A percentile compares a stretch with the other conserved stretches of the same genome.
These are phyloP conservation scores for Vinca major DNA, from an alignment of 305 asterid genomes.

Conservation along the genomic window DNA sequence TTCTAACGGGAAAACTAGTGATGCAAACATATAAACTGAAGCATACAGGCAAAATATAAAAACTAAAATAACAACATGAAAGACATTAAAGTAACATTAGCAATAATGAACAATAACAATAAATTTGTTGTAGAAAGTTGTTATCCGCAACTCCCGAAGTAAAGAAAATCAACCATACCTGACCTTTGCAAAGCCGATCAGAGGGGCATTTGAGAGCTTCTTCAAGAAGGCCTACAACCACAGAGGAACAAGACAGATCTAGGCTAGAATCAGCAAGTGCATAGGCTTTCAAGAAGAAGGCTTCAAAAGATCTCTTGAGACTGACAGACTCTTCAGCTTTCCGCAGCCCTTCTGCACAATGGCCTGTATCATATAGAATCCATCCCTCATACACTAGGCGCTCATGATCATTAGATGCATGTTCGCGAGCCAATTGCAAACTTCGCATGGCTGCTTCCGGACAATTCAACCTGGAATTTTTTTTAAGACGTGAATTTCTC, in stretches of 20 bases:
- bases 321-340: conserved; percentile 88
- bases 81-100: not conserved
- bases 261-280: conserved; percentile 92
- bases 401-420: conserved; percentile 80
- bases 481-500: conserved; percentile 3
- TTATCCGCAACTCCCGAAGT: not conserved
- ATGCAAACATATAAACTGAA: too few species aligned
- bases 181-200: conserved; percentile 96
- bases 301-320: conserved; percentile 92
- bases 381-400: conserved; percentile 93
- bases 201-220: conserved; percentile 95
- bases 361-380: conserved; percentile 90
- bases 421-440: conserved; percentile 77
- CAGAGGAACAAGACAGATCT: conserved; percentile 85
- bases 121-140: not conserved
- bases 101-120: not conserved
- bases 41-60: too few species aligned
- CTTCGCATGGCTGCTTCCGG: conserved; percentile 98
- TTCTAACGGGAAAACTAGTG: too few species aligned
- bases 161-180: conserved; percentile 38
- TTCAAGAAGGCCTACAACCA: conserved; percentile 81
- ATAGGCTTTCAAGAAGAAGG: conserved; percentile 92
- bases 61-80: too few species aligned
- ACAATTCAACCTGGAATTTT: conserved; percentile 56
- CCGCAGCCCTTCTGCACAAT: conserved; percentile 80